Conservation (phyloP, 208 protist genomes). For the Trypanosoma vivax region DNA sequence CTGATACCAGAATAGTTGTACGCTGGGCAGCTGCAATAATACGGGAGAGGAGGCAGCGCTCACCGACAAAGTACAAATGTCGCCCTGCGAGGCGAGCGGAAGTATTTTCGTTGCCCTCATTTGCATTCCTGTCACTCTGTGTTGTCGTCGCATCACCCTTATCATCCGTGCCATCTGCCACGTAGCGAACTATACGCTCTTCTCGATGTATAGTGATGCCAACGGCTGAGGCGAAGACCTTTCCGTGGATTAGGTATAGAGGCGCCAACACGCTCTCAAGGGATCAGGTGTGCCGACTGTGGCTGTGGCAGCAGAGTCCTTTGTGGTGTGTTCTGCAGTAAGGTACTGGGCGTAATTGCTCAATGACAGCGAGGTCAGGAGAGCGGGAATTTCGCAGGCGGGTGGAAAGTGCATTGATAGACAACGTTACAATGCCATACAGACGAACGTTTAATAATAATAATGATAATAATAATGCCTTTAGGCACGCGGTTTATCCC, state of each 20-base stretch:
- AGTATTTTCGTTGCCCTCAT: background rate
- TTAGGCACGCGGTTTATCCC: no score
- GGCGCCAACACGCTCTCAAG: slow-evolving; percentile 62
- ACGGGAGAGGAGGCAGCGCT: slow-evolving; percentile 63
- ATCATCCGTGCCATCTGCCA: slow-evolving; percentile 19
- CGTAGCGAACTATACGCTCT: slow-evolving; percentile 56
- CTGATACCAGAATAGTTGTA: slow-evolving; percentile 73
- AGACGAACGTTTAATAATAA: no score
- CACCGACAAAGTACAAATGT: slow-evolving; percentile 68
- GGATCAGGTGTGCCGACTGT: slow-evolving; percentile 3
- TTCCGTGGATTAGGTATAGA: slow-evolving; percentile 67
- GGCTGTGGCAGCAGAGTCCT: background rate
- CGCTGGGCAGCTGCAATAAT: slow-evolving; percentile 75
- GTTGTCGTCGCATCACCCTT: background rate
- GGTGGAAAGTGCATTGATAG: no score
- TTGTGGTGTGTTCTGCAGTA: background rate
- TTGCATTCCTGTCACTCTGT: background rate
- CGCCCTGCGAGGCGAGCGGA: slow-evolving; percentile 12
- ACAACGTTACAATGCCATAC: no score
- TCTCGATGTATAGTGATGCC: slow-evolving; percentile 68
- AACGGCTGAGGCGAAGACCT: slow-evolving; percentile 64
- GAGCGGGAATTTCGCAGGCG: no score
- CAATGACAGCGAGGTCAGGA: no score
- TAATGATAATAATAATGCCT: no score
- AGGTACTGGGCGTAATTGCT: slow-evolving; percentile 40